A percentile compares a stretch with the other conserved stretches of the same genome.
Evolutionary conservation across 148 eudicot species (phyloP).

Genomic region (Camellia japonica): DNA sequence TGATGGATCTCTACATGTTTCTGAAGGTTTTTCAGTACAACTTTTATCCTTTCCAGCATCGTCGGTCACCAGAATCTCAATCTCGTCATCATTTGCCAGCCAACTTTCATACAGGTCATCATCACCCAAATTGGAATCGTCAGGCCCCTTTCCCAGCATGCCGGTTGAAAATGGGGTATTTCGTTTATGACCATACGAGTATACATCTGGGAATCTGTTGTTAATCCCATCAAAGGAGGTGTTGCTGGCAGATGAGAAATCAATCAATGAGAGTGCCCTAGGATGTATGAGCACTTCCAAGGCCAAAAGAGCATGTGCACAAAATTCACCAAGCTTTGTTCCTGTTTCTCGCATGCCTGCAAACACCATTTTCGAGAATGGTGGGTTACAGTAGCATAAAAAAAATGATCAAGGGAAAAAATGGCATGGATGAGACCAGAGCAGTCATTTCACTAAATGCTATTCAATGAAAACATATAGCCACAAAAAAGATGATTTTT

Average conservation of each 20-base stretch:
- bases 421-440: neutral
- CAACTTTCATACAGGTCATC: constrained; percentile 53
- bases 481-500: neutral
- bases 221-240: constrained; percentile 19
- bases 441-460: neutral
- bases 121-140: constrained; percentile 33
- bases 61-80: constrained; percentile 26
- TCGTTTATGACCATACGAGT: constrained; percentile 25
- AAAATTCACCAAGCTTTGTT: constrained; percentile 60
- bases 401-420: neutral
- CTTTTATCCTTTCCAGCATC: constrained; percentile 16
- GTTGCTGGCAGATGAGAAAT: constrained; percentile 31
- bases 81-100: constrained; percentile 39
- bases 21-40: constrained; percentile 14
- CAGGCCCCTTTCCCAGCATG: constrained; percentile 18
- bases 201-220: constrained; percentile 19
- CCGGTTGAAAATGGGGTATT: constrained; percentile 23
- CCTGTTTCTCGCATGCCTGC: constrained; percentile 70
- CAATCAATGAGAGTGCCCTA: constrained; percentile 60
- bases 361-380: neutral
- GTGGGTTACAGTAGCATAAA: neutral
- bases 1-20: constrained; percentile 14
- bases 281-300: constrained; percentile 88
- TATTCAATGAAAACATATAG: neutral
- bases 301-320: constrained; percentile 68